Conservation (phyloP, 148 eudicot species). For the Spergularia marina region DNA sequence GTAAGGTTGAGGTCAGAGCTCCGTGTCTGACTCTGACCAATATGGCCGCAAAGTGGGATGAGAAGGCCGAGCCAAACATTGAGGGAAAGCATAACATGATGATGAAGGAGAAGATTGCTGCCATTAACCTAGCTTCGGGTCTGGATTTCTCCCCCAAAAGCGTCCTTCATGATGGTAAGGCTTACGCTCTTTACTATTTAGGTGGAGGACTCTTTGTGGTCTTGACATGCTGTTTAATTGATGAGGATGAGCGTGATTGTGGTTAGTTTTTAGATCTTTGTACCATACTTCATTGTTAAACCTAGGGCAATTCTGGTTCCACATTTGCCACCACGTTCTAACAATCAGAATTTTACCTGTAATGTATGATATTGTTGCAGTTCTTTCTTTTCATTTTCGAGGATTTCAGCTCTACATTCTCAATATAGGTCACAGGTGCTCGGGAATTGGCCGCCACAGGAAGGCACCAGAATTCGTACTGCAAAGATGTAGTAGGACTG, state of each 20-base stretch:
- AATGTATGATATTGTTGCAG: too few species aligned
- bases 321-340: background rate
- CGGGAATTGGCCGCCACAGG: background rate
- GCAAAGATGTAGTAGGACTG: slow-evolving; percentile 55
- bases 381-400: background rate
- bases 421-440: slow-evolving; percentile 7
- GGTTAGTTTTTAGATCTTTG: background rate
- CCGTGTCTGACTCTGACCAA: background rate
- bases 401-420: background rate
- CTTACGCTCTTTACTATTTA: background rate
- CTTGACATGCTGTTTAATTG: too few species aligned
- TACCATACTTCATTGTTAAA: background rate
- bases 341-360: background rate
- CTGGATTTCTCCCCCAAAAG: slow-evolving; percentile 43
- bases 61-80: background rate
- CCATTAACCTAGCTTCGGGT: slow-evolving; percentile 19
- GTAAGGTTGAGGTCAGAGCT: slow-evolving; percentile 4
- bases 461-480: slow-evolving; percentile 12
- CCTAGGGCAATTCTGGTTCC: background rate
- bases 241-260: background rate
- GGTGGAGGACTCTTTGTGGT: background rate
- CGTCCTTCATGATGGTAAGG: slow-evolving; percentile 40
- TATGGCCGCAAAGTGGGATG: background rate
- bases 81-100: background rate
- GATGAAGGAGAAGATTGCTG: slow-evolving; percentile 20